These are phyloP conservation scores for Pistacia vera DNA, from an alignment of 345 rosid species.

Conservation along the genomic window DNA sequence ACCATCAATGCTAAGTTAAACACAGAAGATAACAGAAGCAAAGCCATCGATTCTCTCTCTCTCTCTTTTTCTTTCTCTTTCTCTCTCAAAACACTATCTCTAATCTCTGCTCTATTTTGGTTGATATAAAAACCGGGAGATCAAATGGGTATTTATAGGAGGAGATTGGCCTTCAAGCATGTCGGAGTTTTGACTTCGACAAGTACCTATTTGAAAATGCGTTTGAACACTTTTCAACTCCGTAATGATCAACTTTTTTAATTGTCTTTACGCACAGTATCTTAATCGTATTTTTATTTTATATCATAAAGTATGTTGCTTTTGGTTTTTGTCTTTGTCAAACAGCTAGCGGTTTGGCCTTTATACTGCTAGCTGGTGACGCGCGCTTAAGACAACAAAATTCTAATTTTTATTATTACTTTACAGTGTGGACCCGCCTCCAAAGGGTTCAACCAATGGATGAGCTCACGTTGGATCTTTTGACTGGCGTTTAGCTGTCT, in stretches of 20 bases:
- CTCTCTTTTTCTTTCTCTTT: constrained; percentile 16
- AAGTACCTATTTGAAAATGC: background rate
- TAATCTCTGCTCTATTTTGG: background rate
- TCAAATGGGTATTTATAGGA: constrained; percentile 42
- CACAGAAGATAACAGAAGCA: constrained; percentile 19
- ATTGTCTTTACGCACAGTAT: background rate
- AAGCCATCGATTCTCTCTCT: constrained; percentile 21
- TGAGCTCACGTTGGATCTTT: background rate
- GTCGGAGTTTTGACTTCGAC: constrained; percentile 30
- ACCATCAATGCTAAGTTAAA: constrained; percentile 9
- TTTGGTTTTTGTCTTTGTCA: background rate
- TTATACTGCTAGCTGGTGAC: background rate
- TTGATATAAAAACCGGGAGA: background rate
- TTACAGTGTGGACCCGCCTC: background rate
- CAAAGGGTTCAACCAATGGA: background rate
- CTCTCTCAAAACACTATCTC: background rate
- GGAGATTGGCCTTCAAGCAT: background rate
- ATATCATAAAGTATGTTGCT: background rate
- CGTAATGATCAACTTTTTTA: background rate
- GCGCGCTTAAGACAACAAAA: background rate
- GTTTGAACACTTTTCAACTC: constrained; percentile 16
- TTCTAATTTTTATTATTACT: background rate
- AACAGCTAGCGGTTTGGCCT: background rate
- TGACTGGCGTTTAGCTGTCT: background rate
- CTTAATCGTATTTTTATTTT: background rate